These are phyloP conservation scores for Berberis vulgaris DNA, from an alignment of 164 flowering plant genomes.

Conservation along the genomic window DNA sequence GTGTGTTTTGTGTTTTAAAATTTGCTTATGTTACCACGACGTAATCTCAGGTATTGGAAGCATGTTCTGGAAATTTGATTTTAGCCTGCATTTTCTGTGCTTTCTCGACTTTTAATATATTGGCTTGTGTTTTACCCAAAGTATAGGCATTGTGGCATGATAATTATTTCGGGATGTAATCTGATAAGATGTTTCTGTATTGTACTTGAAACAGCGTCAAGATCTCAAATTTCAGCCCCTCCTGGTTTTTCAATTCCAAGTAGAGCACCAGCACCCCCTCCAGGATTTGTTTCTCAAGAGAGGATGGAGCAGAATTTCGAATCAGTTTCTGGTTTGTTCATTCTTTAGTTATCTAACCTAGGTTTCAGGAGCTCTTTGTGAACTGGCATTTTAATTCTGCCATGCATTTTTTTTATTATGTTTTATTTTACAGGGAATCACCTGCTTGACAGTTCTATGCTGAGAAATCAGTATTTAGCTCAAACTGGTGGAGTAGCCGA, in stretches of 20 bases:
- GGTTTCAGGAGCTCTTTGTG: too few species aligned
- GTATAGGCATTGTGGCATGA: too few species aligned
- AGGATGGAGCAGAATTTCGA: slow-evolving; percentile 49
- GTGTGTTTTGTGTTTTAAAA: too few species aligned
- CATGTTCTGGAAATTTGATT: too few species aligned
- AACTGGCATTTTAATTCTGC: too few species aligned
- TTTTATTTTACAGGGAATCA: slow-evolving; percentile 24
- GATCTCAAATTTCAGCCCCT: slow-evolving; percentile 28
- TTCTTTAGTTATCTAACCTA: not conserved
- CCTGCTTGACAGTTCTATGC: slow-evolving; percentile 18
- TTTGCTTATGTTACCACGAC: too few species aligned
- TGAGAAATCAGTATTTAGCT: slow-evolving; percentile 17
- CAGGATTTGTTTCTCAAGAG: slow-evolving; percentile 77
- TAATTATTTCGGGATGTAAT: too few species aligned
- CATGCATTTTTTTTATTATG: not conserved
- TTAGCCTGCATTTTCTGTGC: too few species aligned
- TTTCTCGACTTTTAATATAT: too few species aligned
- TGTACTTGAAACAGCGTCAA: slow-evolving; percentile 30
- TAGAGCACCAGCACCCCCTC: slow-evolving; percentile 55
- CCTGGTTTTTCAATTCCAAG: slow-evolving; percentile 50
- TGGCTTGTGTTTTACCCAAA: too few species aligned
- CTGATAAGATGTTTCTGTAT: not conserved
- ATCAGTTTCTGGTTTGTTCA: slow-evolving; percentile 14
- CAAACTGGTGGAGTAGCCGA: slow-evolving; percentile 22
- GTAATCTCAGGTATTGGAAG: too few species aligned